Conservation (phyloP, 768 basidiomycete species). For the Boletus rex-veris region DNA sequence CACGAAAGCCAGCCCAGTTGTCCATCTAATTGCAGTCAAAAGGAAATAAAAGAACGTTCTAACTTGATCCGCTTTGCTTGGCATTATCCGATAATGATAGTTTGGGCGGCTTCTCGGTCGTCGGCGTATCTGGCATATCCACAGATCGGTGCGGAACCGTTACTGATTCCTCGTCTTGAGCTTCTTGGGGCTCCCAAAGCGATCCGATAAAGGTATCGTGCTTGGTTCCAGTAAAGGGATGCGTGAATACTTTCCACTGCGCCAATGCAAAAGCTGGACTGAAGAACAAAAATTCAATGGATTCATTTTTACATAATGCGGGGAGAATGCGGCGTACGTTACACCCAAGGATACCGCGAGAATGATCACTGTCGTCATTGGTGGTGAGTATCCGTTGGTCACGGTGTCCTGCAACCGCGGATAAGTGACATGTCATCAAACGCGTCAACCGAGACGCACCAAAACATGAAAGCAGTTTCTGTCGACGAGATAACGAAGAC, state of each 20-base stretch:
- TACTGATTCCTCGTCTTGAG: constrained; percentile 20
- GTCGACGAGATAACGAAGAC: constrained; percentile 62
- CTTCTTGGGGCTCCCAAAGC: constrained; percentile 24
- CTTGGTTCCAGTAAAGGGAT: constrained; percentile 41
- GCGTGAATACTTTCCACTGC: constrained; percentile 52
- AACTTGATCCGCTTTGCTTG: constrained; percentile 8
- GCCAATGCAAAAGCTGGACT: constrained; percentile 52
- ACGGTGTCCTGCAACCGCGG: constrained; percentile 42
- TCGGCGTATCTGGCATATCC: constrained; percentile 16
- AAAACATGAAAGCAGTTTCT: constrained; percentile 54
- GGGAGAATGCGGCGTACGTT: constrained; percentile 42
- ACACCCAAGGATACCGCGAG: constrained; percentile 51
- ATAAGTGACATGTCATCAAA: not conserved
- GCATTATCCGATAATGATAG: constrained; percentile 2
- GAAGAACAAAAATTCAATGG: not conserved
- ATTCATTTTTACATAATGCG: not conserved
- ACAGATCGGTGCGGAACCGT: constrained; percentile 7
- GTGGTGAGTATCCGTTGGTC: constrained; percentile 47
- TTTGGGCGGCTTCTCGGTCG: constrained; percentile 16
- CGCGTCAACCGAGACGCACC: constrained; percentile 35
- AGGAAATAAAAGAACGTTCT: not conserved
- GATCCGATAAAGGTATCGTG: constrained; percentile 24
- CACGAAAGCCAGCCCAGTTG: constrained; percentile 4
- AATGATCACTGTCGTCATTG: constrained; percentile 46
- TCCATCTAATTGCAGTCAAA: constrained; percentile 2